Conservation (phyloP, 192 early-diverging fungal species). For the Chytriomyces confervae region DNA sequence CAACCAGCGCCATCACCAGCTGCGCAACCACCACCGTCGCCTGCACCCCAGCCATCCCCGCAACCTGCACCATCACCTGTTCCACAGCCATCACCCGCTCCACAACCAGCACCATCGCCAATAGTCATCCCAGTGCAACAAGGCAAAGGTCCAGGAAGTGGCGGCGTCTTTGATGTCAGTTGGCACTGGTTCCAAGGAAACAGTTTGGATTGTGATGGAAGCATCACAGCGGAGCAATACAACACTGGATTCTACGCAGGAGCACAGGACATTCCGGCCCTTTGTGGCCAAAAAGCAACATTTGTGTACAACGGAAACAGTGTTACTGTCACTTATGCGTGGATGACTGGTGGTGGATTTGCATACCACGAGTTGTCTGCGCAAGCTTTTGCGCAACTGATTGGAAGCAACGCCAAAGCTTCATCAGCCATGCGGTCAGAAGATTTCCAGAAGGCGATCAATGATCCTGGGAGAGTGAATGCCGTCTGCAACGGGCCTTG, state of each 20-base stretch:
- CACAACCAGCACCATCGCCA: neutral
- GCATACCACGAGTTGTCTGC: constrained; percentile 22
- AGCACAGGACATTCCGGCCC: constrained; percentile 22
- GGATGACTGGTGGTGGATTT: constrained; percentile 26
- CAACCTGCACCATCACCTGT: too few species aligned
- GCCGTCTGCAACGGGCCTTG: neutral
- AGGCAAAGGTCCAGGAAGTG: constrained; percentile 2
- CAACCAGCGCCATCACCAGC: neutral
- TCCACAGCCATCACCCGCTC: neutral
- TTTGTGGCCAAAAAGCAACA: constrained; percentile 20
- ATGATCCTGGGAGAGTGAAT: constrained; percentile 18
- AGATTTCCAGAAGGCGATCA: constrained; percentile 20
- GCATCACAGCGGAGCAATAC: constrained; percentile 21
- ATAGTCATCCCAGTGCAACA: neutral
- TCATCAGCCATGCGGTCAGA: neutral
- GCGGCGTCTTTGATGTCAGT: constrained; percentile 5
- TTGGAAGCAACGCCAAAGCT: constrained; percentile 7
- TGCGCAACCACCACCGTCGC: neutral
- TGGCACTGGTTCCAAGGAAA: constrained; percentile 29
- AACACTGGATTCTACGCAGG: constrained; percentile 35
- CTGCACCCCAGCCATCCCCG: too few species aligned
- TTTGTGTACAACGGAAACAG: constrained; percentile 30
- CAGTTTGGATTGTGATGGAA: constrained; percentile 19
- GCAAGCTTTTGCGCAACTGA: constrained; percentile 21
- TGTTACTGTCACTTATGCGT: constrained; percentile 25